Evolutionary conservation across 1,284 basidiomycete genomes (phyloP), one percentile per base, ranked within the genome.

Genomic region (Laetiporus sulphureus): DNA sequence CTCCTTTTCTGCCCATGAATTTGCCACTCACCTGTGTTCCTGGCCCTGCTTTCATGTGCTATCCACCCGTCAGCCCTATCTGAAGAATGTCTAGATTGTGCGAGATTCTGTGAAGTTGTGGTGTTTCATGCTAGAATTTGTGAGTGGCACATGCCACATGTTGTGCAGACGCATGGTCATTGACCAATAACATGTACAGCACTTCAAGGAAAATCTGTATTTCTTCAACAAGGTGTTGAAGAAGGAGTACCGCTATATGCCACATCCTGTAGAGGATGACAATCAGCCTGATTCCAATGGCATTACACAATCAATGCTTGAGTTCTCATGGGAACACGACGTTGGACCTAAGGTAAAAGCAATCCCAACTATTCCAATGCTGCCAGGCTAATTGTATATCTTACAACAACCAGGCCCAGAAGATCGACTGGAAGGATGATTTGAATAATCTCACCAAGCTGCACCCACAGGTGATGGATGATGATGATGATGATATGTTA

Each of bases 171-270:
- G n/a, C n/a, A n/a, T n/a, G n/a, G n/a, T n/a, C n/a, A n/a, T n/a
- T n/a, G n/a, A n/a, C n/a, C n/a, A n/a, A n/a, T n/a, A n/a, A n/a
- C n/a, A n/a, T n/a, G n/a, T 52, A 41, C 50, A 90, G 86, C 57
- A 84, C 57, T 91, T 90, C 71, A 86, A 83, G 60, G 73, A 86
- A 56, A 91, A 91, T 66, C 83, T 83, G 16, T 86, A 77, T 65
- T 91, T 91, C 65, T 67, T 67, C 18, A 78, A 91, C 62, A 66
- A 67, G 38, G 73, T 88, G 27, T 62, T 91, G 56, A 85, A 75
- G 60, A 91, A 91, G 66, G 82, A 80, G 59, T 91, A 78, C 69
- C 83, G 79, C 60, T 84, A 77, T 58, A 60, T 74, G 15, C 67
- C 76, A n/a, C 69, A 76, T 3, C 65, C 75, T 22, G 68, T 69